phyloP scores from a whole-genome alignment of 2,329 filamentous ascomycete genomes.

The Botrytis pseudocinerea region DNA sequence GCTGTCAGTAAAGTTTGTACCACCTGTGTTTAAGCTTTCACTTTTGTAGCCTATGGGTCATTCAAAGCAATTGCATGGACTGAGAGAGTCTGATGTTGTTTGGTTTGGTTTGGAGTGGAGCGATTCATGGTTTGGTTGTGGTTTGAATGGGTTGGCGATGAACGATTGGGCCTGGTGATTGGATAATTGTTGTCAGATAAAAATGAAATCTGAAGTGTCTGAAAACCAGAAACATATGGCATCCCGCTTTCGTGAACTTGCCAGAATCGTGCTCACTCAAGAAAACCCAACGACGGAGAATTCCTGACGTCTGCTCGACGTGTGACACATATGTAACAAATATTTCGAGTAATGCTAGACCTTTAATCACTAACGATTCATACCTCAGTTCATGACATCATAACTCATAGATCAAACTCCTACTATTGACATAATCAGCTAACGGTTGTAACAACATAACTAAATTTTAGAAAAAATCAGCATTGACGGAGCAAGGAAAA shows the following conservation, averaged over 20 bases:
- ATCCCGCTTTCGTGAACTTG: neutral
- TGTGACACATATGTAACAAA: neutral
- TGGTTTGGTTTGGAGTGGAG: neutral
- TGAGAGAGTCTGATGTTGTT: neutral
- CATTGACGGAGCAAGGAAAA: neutral
- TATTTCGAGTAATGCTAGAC: neutral
- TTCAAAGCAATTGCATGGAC: too few relatives aligned
- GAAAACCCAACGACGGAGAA: neutral
- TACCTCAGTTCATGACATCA: neutral
- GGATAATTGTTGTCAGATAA: neutral
- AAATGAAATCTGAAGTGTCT: neutral
- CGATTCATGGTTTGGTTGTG: neutral
- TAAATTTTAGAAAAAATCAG: neutral
- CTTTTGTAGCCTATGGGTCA: neutral
- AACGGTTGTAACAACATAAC: neutral
- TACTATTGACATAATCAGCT: neutral
- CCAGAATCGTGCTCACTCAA: neutral
- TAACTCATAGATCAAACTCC: neutral
- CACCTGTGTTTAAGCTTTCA: slow-evolving; percentile 8
- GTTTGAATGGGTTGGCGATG: neutral
- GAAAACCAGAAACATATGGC: neutral
- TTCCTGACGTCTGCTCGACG: fast-evolving
- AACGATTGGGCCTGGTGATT: neutral
- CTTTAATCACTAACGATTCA: neutral
- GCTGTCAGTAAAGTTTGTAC: neutral